Evolutionary conservation across 306 rosid species (phyloP).

Genomic region (Crotalaria pallida): DNA sequence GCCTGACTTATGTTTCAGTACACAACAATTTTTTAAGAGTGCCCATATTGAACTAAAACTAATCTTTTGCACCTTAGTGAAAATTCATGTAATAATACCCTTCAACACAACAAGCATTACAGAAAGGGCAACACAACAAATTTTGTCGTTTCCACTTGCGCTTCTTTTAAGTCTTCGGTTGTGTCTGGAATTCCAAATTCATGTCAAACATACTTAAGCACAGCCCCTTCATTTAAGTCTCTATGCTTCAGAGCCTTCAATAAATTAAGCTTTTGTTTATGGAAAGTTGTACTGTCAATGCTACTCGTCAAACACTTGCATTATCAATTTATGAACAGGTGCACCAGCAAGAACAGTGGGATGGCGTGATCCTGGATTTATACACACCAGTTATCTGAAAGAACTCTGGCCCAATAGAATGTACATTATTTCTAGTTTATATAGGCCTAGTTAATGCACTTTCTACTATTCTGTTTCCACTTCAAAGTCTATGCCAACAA

Average conservation of each 20-base stretch:
- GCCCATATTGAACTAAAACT: background rate
- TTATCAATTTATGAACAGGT: slow-evolving; percentile 38
- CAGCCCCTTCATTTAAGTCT: background rate
- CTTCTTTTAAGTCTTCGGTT: background rate
- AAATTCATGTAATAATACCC: background rate
- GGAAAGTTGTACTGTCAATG: background rate
- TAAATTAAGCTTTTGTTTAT: background rate
- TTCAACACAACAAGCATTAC: background rate
- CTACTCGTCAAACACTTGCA: background rate
- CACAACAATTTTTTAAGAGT: background rate
- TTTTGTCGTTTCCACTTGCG: background rate
- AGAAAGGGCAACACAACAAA: background rate
- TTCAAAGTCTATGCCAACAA: background rate
- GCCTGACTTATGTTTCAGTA: background rate
- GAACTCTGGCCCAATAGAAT: slow-evolving; percentile 77
- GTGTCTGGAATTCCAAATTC: background rate
- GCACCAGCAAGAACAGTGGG: slow-evolving; percentile 91
- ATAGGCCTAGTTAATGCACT: background rate
- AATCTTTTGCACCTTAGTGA: background rate
- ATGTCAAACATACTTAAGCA: background rate
- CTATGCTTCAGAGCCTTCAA: background rate
- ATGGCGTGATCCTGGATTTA: slow-evolving; percentile 91
- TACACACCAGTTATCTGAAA: slow-evolving; percentile 74
- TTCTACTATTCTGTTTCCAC: background rate
- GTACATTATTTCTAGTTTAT: slow-evolving; percentile 37